Base-by-base conservation (phyloP, 805 yeast species). In the Lachancea mirantina region DNA sequence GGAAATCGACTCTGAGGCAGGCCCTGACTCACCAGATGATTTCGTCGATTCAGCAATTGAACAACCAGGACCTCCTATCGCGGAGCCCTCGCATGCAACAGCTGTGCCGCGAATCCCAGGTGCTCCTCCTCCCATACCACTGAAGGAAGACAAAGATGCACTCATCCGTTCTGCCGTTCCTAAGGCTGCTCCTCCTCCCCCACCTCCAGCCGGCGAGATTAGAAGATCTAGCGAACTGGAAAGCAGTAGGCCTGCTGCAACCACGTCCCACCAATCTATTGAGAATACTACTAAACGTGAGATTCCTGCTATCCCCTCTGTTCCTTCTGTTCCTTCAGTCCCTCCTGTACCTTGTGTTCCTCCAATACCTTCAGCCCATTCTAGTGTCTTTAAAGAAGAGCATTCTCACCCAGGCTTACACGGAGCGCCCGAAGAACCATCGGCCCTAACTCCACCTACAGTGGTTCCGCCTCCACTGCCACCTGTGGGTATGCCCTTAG, bases 201-300 rank as follows among this genome's bases (percentile, higher is more conserved):
- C 41, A 38, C 20, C 47, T 53, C 8, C 39, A 48, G 14, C 36
- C 41, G 7, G 41, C 47, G 21, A 35, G 42, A n/a, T n/a, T n/a
- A n/a, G n/a, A n/a, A n/a, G n/a, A n/a, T n/a, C n/a, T 19, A 8
- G 22, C 22, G 22, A 19, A 19, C 9, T 19, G 22, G 10, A 19
- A 19, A 8, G 22, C 9, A 19, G 9, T 8, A 19, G 8, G 22
- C 22, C 22, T 10, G 10, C 10, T 10, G 22, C 9, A 8, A 19
- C 22, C 22, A 19, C 22, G 22, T 19, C 22, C 10, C 10, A 8
- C 22, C 10, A 19, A 19, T 8, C 22, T 8, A 8, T 8, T 19
- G 19, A 22, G 23, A 4, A 23, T 17, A 8, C 30, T 23, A 5
- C 23, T 14, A 10, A 23, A 8, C 13, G 13, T 6, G 8, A n/a